phyloP scores from a whole-genome alignment of 441 rosid genomes.

The Erysimum pusillum region DNA sequence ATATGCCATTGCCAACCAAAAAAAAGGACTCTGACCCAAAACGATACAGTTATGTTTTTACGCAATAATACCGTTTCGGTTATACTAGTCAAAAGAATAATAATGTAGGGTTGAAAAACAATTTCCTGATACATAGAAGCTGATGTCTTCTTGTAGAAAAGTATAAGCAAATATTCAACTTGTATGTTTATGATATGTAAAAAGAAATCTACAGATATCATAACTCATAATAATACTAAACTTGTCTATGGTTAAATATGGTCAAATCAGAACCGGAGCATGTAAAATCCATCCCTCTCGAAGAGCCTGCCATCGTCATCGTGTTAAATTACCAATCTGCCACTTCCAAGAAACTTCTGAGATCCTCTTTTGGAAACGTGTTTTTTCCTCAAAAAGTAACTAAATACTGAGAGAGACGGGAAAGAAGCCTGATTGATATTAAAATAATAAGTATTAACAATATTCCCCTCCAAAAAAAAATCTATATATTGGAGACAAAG shows the following conservation, averaged over 20 bases:
- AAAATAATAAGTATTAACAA: constrained; percentile 21
- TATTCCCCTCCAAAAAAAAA: constrained; percentile 3
- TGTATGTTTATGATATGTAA: too few species aligned
- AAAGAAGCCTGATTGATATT: constrained; percentile 2
- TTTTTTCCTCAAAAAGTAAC: constrained; percentile 23
- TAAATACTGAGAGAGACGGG: neutral
- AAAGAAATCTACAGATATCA: too few species aligned
- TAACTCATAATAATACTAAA: too few species aligned
- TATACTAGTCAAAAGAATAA: too few species aligned
- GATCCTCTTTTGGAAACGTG: constrained; percentile 37
- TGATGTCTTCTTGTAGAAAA: too few species aligned
- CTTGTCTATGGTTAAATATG: too few species aligned
- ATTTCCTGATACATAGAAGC: too few species aligned
- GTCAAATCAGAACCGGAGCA: neutral
- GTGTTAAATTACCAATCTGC: neutral
- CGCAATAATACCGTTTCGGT: too few species aligned
- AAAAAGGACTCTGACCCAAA: neutral
- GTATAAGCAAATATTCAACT: too few species aligned
- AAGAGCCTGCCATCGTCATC: neutral
- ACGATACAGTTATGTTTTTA: neutral
- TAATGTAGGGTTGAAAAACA: too few species aligned
- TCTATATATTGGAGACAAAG: neutral
- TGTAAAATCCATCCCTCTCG: neutral
- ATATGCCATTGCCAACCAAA: neutral
- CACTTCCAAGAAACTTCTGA: constrained; percentile 34